phyloP scores from a whole-genome alignment of 2,329 filamentous ascomycete species.

The Orbilia oligospora region DNA sequence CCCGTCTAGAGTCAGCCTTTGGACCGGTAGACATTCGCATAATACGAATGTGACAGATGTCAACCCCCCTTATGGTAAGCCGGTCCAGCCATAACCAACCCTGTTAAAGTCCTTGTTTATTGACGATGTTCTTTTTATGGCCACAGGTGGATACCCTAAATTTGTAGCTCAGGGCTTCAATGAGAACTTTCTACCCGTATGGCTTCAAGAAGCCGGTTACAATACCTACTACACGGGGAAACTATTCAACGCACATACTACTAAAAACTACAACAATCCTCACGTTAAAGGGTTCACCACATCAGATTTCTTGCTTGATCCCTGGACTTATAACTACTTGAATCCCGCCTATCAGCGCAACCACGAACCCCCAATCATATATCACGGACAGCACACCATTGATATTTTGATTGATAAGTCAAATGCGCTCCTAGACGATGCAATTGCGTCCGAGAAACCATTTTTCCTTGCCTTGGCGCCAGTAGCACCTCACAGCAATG shows the following conservation, averaged over 20 bases:
- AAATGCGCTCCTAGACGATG: constrained; percentile 75
- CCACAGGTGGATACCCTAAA: constrained; percentile 74
- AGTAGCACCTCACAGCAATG: constrained; percentile 76
- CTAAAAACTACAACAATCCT: constrained; percentile 75
- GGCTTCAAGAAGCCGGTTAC: constrained; percentile 79
- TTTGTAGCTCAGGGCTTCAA: constrained; percentile 77
- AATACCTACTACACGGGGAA: constrained; percentile 82
- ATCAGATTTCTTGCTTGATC: constrained; percentile 75
- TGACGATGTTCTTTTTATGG: neutral
- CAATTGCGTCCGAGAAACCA: constrained; percentile 71
- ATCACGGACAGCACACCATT: constrained; percentile 72
- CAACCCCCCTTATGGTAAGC: constrained; percentile 71
- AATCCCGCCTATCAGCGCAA: constrained; percentile 77
- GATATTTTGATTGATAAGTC: constrained; percentile 76
- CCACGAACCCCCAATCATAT: constrained; percentile 71
- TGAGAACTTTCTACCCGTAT: constrained; percentile 77
- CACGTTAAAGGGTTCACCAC: constrained; percentile 74
- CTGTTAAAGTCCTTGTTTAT: constrained; percentile 2
- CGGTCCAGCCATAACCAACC: neutral
- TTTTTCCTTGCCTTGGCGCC: constrained; percentile 79
- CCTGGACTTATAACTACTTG: constrained; percentile 78
- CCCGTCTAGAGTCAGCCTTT: constrained; percentile 76
- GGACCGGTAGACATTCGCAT: constrained; percentile 77
- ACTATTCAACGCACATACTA: constrained; percentile 76
- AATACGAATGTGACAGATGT: constrained; percentile 79